A percentile compares a stretch with the other conserved stretches of the same genome.
Evolutionary conservation across 108 stramenopile genomes (phyloP).

Genomic region (Licmophora abbreviata): DNA sequence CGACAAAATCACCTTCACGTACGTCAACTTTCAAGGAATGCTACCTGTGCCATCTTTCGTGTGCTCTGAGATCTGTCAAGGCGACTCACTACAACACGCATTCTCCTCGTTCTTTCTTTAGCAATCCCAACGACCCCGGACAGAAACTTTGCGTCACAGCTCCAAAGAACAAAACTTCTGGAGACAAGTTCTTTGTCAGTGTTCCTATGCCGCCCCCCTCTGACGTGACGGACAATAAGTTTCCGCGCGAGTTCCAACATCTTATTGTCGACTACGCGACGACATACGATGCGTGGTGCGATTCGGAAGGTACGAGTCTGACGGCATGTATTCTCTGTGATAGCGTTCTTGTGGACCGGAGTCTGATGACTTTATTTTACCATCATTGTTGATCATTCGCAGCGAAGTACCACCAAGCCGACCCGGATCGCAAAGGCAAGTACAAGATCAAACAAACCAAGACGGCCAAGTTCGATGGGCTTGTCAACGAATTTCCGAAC

Average conservation of each 20-base stretch:
- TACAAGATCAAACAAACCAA: slow-evolving; percentile 33
- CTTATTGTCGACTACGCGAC: slow-evolving; percentile 36
- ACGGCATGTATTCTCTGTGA: too few species aligned
- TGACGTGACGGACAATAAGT: slow-evolving; percentile 45
- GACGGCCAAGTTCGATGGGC: slow-evolving; percentile 67
- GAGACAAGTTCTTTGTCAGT: slow-evolving; percentile 59
- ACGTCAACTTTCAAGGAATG: slow-evolving; percentile 12
- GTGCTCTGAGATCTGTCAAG: not conserved
- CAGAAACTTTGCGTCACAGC: slow-evolving; percentile 73
- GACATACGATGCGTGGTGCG: slow-evolving; percentile 66
- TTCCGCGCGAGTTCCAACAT: slow-evolving; percentile 52
- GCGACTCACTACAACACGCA: not conserved
- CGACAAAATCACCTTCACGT: slow-evolving; percentile 64
- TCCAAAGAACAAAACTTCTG: slow-evolving; percentile 52
- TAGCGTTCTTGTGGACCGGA: too few species aligned
- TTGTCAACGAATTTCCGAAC: slow-evolving; percentile 52
- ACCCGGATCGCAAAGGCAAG: too few species aligned
- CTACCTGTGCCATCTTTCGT: not conserved
- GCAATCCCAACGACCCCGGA: slow-evolving; percentile 67
- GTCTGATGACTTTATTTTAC: too few species aligned
- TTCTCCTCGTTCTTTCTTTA: slow-evolving; percentile 9
- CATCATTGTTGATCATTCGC: too few species aligned
- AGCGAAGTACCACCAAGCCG: too few species aligned
- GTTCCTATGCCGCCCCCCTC: slow-evolving; percentile 40
- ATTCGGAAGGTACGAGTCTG: too few species aligned